Conservation (phyloP, 2,329 filamentous ascomycete genomes). For the Xenosphaeropsis pyriputrescens region DNA sequence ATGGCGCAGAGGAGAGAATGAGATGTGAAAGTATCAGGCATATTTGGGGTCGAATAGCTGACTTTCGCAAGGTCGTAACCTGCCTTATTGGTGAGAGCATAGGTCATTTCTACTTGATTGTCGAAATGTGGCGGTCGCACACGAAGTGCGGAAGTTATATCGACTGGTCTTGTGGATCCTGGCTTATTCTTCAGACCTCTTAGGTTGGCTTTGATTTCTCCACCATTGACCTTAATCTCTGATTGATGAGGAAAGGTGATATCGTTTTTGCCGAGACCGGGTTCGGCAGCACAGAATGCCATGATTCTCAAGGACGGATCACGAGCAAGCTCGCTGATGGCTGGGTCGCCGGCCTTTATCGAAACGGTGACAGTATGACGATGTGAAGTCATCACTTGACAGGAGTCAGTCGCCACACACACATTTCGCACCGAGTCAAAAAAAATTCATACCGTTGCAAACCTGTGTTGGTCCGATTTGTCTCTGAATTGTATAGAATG, state of each 20-base stretch:
- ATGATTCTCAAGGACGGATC: slow-evolving; percentile 45
- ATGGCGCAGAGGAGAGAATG: slow-evolving; percentile 5
- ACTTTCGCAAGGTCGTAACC: slow-evolving; percentile 15
- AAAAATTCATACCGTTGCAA: slow-evolving; percentile 59
- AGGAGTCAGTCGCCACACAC: slow-evolving; percentile 3
- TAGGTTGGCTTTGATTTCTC: slow-evolving; percentile 83
- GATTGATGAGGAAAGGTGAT: slow-evolving; percentile 85
- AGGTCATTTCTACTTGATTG: slow-evolving; percentile 76
- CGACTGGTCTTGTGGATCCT: slow-evolving; percentile 83
- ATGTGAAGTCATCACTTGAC: slow-evolving; percentile 17
- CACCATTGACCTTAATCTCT: slow-evolving; percentile 79
- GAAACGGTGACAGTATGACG: slow-evolving; percentile 36
- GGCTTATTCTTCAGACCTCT: slow-evolving; percentile 93
- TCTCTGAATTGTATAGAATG: slow-evolving; percentile 64
- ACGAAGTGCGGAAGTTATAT: slow-evolving; percentile 68
- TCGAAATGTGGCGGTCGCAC: slow-evolving; percentile 51
- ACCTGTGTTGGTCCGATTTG: slow-evolving; percentile 49
- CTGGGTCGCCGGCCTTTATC: slow-evolving; percentile 34
- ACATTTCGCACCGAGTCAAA: not conserved
- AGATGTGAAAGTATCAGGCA: not conserved
- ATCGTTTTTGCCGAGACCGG: slow-evolving; percentile 47
- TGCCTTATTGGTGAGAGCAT: slow-evolving; percentile 82
- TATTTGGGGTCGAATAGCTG: not conserved
- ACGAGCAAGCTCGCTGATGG: slow-evolving; percentile 8
- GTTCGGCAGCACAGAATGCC: slow-evolving; percentile 66